These are phyloP conservation scores for Starmerella floris DNA, from an alignment of 805 yeast genomes.

Conservation along the genomic window DNA sequence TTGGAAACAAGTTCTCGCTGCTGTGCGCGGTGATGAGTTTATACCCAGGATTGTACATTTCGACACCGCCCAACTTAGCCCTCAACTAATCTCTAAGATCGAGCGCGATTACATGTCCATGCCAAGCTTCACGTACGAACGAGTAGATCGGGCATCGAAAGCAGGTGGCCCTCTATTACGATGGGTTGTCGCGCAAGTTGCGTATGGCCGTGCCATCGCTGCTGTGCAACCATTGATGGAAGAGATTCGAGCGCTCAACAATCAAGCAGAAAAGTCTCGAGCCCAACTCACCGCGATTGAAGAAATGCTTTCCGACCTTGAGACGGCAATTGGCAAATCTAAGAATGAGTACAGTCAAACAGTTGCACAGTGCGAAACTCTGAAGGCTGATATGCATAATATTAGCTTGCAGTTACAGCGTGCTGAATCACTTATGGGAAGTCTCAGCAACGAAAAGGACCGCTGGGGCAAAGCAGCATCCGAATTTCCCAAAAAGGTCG, in stretches of 20 bases:
- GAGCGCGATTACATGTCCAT: slow-evolving; percentile 45
- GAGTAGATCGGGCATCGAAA: slow-evolving; percentile 78
- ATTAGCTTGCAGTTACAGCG: slow-evolving; percentile 51
- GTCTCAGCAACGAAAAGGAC: slow-evolving; percentile 49
- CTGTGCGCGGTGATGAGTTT: slow-evolving; percentile 78
- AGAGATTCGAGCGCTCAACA: slow-evolving; percentile 51
- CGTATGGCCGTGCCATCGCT: slow-evolving; percentile 57
- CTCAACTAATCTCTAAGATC: slow-evolving; percentile 43
- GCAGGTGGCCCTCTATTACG: slow-evolving; percentile 86
- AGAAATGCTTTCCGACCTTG: slow-evolving; percentile 67
- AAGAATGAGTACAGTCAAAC: slow-evolving; percentile 55
- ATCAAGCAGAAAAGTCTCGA: slow-evolving; percentile 34
- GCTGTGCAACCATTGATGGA: slow-evolving; percentile 57
- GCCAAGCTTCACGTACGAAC: slow-evolving; percentile 52
- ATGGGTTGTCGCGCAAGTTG: slow-evolving; percentile 85
- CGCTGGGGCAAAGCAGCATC: slow-evolving; percentile 61
- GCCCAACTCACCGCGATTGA: slow-evolving; percentile 56
- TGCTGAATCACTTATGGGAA: slow-evolving; percentile 48
- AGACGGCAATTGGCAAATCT: slow-evolving; percentile 51
- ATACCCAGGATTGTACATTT: slow-evolving; percentile 68
- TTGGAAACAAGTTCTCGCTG: slow-evolving; percentile 75
- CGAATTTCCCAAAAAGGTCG: slow-evolving; percentile 36
- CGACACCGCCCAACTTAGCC: slow-evolving; percentile 49
- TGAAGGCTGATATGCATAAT: slow-evolving; percentile 53
- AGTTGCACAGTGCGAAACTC: slow-evolving; percentile 66